These are phyloP conservation scores for Aureobasidium melanogenum DNA, from an alignment of 2,329 filamentous ascomycete genomes.

Conservation along the genomic window DNA sequence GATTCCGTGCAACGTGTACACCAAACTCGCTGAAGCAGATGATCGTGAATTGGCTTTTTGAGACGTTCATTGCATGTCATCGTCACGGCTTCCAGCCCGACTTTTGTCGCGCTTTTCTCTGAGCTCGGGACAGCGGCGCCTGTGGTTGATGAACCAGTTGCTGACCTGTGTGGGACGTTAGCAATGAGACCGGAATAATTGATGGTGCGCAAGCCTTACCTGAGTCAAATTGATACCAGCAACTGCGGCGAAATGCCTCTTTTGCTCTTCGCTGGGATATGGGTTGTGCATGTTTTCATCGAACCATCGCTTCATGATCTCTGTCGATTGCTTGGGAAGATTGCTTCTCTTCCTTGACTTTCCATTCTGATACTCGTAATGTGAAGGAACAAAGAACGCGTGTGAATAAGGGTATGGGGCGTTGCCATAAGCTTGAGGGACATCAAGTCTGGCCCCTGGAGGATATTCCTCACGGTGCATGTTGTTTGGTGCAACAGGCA, in stretches of 20 bases:
- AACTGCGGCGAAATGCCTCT: constrained; percentile 17
- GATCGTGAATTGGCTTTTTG: neutral
- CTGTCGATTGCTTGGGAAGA: constrained; percentile 29
- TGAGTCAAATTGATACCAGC: constrained; percentile 31
- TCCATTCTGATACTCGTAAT: constrained; percentile 28
- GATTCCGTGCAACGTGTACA: constrained; percentile 1
- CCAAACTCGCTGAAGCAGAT: neutral
- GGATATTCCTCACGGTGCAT: constrained; percentile 6
- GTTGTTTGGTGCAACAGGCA: neutral
- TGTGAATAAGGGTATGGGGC: constrained; percentile 11
- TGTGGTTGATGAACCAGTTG: constrained; percentile 33
- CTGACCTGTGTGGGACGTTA: constrained; percentile 20
- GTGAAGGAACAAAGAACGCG: constrained; percentile 12
- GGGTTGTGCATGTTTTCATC: constrained; percentile 31
- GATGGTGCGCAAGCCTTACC: neutral
- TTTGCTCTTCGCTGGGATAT: constrained; percentile 31
- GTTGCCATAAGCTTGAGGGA: constrained; percentile 6
- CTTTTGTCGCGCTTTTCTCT: constrained; percentile 27
- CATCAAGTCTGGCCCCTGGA: constrained; percentile 3
- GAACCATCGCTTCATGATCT: constrained; percentile 33
- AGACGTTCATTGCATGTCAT: constrained; percentile 1
- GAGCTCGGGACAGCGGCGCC: constrained; percentile 28
- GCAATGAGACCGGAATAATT: neutral
- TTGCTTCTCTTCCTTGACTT: constrained; percentile 30
- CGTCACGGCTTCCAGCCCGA: constrained; percentile 8